Evolutionary conservation across 345 rosid genomes (phyloP).

Genomic region (Melastoma malabathricum): DNA sequence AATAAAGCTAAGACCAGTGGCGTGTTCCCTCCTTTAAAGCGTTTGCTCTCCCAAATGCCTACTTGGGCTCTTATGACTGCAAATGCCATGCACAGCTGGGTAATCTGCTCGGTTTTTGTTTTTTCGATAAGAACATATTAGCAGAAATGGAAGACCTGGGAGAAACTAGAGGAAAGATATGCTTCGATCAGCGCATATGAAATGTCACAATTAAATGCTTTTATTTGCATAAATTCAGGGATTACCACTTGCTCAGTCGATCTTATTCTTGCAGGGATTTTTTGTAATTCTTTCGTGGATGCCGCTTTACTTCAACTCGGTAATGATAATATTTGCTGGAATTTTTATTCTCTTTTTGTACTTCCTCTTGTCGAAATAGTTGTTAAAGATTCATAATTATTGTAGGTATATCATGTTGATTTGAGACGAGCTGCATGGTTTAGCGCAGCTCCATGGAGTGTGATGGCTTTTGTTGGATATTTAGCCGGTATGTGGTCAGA

Average conservation of each 20-base stretch:
- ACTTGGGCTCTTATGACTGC: conserved; percentile 92
- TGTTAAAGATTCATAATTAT: too few relatives aligned
- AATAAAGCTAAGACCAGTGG: conserved; percentile 25
- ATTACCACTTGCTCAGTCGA: not conserved
- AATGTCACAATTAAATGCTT: too few relatives aligned
- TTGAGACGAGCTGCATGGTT: conserved; percentile 97
- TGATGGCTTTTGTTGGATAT: conserved; percentile 88
- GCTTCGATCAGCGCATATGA: too few relatives aligned
- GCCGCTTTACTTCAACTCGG: conserved; percentile 89
- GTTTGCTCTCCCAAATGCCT: conserved; percentile 75
- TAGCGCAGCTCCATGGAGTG: conserved; percentile 90
- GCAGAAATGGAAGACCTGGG: too few relatives aligned
- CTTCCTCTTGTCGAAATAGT: too few relatives aligned
- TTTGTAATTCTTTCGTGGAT: conserved; percentile 98
- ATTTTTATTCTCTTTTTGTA: too few relatives aligned
- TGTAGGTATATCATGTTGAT: conserved; percentile 76
- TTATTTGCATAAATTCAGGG: not conserved
- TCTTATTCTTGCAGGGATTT: conserved; percentile 50
- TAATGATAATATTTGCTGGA: conserved; percentile 9
- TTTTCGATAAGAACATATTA: too few relatives aligned
- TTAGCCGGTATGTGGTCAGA: conserved; percentile 78
- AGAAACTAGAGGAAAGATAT: too few relatives aligned
- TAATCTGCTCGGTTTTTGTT: conserved; percentile 13
- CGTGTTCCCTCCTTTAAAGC: conserved; percentile 69
- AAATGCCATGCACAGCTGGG: conserved; percentile 97